These are phyloP conservation scores for Microdochium paspali DNA, from an alignment of 2,329 filamentous ascomycete genomes.

Conservation along the genomic window DNA sequence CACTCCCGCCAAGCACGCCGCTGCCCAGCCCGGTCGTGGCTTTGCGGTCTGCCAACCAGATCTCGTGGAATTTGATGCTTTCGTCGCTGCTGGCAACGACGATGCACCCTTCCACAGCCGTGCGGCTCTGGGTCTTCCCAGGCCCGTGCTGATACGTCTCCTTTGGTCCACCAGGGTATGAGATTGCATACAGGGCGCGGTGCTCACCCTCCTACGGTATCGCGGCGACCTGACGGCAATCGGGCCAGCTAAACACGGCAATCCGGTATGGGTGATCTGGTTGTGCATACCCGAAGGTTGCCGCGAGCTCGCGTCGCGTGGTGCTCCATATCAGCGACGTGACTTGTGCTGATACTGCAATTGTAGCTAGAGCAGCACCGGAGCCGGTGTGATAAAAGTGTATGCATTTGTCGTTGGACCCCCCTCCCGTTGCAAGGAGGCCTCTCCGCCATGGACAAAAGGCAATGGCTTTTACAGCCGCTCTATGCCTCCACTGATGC, in stretches of 20 bases:
- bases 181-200: conserved; percentile 77
- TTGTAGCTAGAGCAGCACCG: conserved; percentile 77
- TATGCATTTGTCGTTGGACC: conserved; percentile 89
- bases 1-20: conserved; percentile 68
- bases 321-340: conserved; percentile 88
- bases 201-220: conserved; percentile 77
- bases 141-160: conserved; percentile 38
- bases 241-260: conserved; percentile 90
- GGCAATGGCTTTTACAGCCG: conserved; percentile 91
- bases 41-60: conserved; percentile 65
- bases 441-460: conserved; percentile 92
- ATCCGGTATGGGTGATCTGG: conserved; percentile 84
- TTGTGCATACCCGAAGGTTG: conserved; percentile 88
- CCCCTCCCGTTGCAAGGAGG: conserved; percentile 82
- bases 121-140: conserved; percentile 33
- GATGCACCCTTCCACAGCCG: conserved; percentile 67
- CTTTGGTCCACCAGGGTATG: conserved; percentile 54
- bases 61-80: conserved; percentile 90
- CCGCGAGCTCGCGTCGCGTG: conserved; percentile 77
- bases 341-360: conserved; percentile 87
- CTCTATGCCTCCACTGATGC: conserved; percentile 69
- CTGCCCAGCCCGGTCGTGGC: conserved; percentile 36
- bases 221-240: conserved; percentile 74
- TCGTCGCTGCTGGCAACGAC: conserved; percentile 88
- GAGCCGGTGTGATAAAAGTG: conserved; percentile 89